Conservation (phyloP, 345 rosid genomes). For the Mangifera indica region DNA sequence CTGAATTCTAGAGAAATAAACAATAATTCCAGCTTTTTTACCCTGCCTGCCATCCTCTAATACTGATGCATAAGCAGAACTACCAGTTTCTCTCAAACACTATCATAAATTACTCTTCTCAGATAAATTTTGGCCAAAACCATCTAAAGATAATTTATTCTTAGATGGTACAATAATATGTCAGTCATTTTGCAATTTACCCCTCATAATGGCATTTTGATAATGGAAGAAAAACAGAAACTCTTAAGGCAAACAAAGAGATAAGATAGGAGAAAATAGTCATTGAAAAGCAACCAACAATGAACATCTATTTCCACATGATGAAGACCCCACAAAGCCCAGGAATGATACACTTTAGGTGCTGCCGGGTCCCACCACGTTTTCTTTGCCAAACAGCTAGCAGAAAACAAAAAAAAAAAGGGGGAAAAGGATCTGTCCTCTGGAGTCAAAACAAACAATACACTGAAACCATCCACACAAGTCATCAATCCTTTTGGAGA, state of each 20-base stretch:
- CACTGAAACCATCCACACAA: conserved; percentile 16
- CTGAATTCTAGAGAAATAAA: too few relatives aligned
- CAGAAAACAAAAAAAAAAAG: conserved; percentile 9
- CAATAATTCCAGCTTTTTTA: too few relatives aligned
- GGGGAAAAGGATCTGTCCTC: conserved; percentile 16
- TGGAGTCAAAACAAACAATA: conserved; percentile 23
- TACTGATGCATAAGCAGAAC: neutral
- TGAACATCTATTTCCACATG: conserved; percentile 28
- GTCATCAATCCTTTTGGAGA: conserved; percentile 20
- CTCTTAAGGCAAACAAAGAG: neutral
- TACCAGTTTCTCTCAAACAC: too few relatives aligned
- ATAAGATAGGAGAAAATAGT: neutral
- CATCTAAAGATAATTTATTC: neutral
- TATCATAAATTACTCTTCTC: too few relatives aligned
- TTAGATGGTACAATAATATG: neutral
- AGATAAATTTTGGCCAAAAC: neutral
- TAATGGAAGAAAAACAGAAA: neutral
- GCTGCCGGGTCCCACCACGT: conserved; percentile 43
- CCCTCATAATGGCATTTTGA: conserved; percentile 6
- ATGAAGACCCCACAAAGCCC: conserved; percentile 30
- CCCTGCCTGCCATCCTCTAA: neutral
- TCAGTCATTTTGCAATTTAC: conserved; percentile 5
- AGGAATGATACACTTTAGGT: conserved; percentile 12
- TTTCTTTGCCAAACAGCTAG: conserved; percentile 54
- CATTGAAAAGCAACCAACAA: conserved; percentile 23